Percentiles rank a stretch among this genome's conserved stretches.
These are phyloP conservation scores for Tolypocladium tropicale DNA, from an alignment of 2,329 filamentous ascomycete genomes.

Conservation along the genomic window DNA sequence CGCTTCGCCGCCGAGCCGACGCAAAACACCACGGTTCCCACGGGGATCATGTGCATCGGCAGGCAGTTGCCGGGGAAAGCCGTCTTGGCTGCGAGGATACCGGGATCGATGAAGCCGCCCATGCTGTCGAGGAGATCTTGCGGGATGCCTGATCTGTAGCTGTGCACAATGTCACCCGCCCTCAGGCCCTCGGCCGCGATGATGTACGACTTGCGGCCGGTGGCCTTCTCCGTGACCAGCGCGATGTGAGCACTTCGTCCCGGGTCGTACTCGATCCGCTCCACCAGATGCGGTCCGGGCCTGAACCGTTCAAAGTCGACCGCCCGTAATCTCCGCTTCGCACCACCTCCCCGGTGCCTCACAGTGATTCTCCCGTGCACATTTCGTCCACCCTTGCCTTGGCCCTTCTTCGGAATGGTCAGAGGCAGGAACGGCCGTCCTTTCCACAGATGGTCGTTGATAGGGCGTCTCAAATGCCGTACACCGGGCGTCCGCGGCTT, in stretches of 20 bases:
- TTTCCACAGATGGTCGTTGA: conserved; percentile 97
- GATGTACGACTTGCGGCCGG: conserved; percentile 75
- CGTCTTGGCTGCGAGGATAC: conserved; percentile 90
- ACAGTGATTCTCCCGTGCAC: conserved; percentile 78
- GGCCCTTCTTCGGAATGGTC: conserved; percentile 87
- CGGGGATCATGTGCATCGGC: conserved; percentile 88
- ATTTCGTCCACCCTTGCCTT: conserved; percentile 87
- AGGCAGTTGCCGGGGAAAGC: conserved; percentile 91
- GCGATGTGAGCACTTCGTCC: conserved; percentile 90
- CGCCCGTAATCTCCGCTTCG: conserved; percentile 81
- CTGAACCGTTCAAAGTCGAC: conserved; percentile 77
- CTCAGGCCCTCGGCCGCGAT: conserved; percentile 91
- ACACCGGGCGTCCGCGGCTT: conserved; percentile 89
- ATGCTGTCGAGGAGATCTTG: conserved; percentile 78
- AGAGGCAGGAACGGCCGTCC: conserved; percentile 72
- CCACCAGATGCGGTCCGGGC: conserved; percentile 76
- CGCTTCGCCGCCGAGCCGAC: conserved; percentile 67
- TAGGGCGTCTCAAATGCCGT: conserved; percentile 79
- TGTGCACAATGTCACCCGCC: conserved; percentile 84
- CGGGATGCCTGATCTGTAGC: conserved; percentile 83
- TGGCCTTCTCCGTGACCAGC: conserved; percentile 65
- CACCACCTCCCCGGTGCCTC: conserved; percentile 83
- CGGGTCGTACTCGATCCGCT: conserved; percentile 93
- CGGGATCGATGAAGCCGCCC: conserved; percentile 87
- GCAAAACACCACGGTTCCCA: conserved; percentile 88